phyloP scores from a whole-genome alignment of 495 filamentous ascomycete genomes.

The Talaromyces borbonicus region DNA sequence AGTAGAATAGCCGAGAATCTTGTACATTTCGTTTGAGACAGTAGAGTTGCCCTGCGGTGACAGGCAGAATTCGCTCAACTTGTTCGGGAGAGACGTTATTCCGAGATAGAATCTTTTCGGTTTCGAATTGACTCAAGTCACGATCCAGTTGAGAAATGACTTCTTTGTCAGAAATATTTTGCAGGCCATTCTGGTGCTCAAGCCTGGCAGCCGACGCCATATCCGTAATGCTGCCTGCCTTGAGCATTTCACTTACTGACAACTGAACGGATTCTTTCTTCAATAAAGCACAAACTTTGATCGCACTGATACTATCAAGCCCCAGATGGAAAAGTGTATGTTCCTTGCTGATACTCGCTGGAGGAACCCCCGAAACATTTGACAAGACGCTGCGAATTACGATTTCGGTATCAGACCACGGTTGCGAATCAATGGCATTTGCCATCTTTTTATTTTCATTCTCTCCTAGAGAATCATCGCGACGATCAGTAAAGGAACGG shows the following conservation, averaged over 20 bases:
- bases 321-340: slow-evolving; percentile 68
- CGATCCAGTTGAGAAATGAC: slow-evolving; percentile 11
- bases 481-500: slow-evolving; percentile 16
- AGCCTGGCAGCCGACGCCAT: slow-evolving; percentile 18
- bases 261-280: slow-evolving; percentile 22
- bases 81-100: slow-evolving; percentile 13
- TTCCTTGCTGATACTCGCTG: slow-evolving; percentile 40
- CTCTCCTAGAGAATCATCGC: not conserved
- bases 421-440: not conserved
- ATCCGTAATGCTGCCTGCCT: slow-evolving; percentile 21
- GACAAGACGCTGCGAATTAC: slow-evolving; percentile 46
- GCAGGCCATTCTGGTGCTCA: not conserved
- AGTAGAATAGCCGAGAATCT: slow-evolving; percentile 23
- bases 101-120: slow-evolving; percentile 10
- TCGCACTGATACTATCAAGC: slow-evolving; percentile 73
- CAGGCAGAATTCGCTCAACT: slow-evolving; percentile 14
- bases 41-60: slow-evolving; percentile 25
- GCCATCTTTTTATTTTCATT: not conserved
- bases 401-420: slow-evolving; percentile 5
- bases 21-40: slow-evolving; percentile 24
- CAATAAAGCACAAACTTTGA: slow-evolving; percentile 34
- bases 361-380: slow-evolving; percentile 44
- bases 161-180: not conserved
- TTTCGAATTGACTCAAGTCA: slow-evolving; percentile 14
- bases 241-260: slow-evolving; percentile 26